Evolutionary conservation across 2,329 filamentous ascomycete species (phyloP).

Genomic region (Pseudopyrenochaeta lycopersici): DNA sequence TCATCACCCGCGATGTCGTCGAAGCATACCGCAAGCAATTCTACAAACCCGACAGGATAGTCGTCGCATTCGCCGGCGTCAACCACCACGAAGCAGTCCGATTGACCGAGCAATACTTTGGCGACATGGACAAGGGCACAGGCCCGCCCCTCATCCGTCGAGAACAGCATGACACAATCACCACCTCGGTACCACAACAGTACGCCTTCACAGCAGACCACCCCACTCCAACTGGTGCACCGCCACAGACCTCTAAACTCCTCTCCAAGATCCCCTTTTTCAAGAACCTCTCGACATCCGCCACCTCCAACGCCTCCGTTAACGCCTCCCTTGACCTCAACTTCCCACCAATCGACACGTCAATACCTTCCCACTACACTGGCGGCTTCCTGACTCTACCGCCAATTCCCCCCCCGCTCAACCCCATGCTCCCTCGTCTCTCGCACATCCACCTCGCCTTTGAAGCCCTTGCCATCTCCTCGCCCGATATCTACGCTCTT

Average conservation of each 20-base stretch:
- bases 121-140: constrained; percentile 76
- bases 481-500: constrained; percentile 93
- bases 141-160: constrained; percentile 53
- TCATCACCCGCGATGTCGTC: constrained; percentile 78
- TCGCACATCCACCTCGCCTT: constrained; percentile 96
- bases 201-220: constrained; percentile 57
- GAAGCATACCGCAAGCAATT: constrained; percentile 82
- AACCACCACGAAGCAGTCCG: constrained; percentile 81
- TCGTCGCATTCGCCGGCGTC: constrained; percentile 94
- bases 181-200: constrained; percentile 40
- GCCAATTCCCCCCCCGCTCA: constrained; percentile 77
- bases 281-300: constrained; percentile 84
- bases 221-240: constrained; percentile 48
- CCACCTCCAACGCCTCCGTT: constrained; percentile 66
- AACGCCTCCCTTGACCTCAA: constrained; percentile 58
- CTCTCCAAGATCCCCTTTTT: constrained; percentile 88
- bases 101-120: constrained; percentile 86
- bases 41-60: constrained; percentile 88
- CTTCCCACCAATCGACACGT: constrained; percentile 64
- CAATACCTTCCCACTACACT: constrained; percentile 80
- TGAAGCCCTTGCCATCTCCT: constrained; percentile 89
- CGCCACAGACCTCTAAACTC: constrained; percentile 68
- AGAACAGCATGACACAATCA: constrained; percentile 27
- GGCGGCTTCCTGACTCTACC: constrained; percentile 91
- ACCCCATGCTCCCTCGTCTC: constrained; percentile 79